Evolutionary conservation across 2,329 filamentous ascomycete genomes (phyloP).

Genomic region (Herpomyces periplanetae): DNA sequence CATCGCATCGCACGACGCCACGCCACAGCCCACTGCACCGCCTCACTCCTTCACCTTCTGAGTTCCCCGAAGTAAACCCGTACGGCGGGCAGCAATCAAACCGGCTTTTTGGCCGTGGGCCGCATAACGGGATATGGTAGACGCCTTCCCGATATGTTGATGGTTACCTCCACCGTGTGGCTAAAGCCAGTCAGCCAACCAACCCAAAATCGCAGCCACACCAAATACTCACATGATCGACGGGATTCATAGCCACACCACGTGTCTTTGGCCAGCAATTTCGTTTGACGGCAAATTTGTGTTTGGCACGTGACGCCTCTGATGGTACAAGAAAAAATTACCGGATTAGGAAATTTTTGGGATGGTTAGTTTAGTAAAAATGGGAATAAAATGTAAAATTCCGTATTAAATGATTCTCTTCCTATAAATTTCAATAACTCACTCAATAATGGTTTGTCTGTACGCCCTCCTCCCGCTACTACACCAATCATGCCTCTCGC

Average conservation of each 20-base stretch:
- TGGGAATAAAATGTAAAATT: no score
- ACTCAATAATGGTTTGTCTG: conserved; percentile 95
- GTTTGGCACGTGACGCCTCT: conserved; percentile 97
- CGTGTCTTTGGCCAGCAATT: conserved; percentile 99
- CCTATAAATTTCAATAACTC: conserved; percentile 10
- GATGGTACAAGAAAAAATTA: no score
- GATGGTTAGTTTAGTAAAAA: no score
- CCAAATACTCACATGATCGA: conserved; percentile 35
- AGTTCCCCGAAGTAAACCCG: conserved; percentile 98
- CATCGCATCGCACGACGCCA: no score
- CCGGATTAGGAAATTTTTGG: no score
- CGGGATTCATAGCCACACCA: conserved; percentile 99
- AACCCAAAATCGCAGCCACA: neutral
- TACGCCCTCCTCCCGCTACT: conserved; percentile 93
- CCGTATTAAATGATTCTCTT: no score
- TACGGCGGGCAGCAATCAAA: conserved; percentile 98
- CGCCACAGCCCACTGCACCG: no score
- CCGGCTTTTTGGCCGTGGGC: conserved; percentile 96
- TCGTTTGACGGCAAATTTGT: conserved; percentile 99
- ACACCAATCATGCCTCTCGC: conserved; percentile 97
- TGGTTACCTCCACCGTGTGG: conserved; percentile 54
- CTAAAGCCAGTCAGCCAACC: conserved; percentile 6
- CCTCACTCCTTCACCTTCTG: conserved; percentile 96
- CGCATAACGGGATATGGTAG: conserved; percentile 92
- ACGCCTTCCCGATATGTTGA: conserved; percentile 99